Percentiles rank a stretch among this genome's conserved stretches.
Conservation (phyloP, 495 filamentous ascomycete genomes). For the Penicillium arizonense region DNA sequence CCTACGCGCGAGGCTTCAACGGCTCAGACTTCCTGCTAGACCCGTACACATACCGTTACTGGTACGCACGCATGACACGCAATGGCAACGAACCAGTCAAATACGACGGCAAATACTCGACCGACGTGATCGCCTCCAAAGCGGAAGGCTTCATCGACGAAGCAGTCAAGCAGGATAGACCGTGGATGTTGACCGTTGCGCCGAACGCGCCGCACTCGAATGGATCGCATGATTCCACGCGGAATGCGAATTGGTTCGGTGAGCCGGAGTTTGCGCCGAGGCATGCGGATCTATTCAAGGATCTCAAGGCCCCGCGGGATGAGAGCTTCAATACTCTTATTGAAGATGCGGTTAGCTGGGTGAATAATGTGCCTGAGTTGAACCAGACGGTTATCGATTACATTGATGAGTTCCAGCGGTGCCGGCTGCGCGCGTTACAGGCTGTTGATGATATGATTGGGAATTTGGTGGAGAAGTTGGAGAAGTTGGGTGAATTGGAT, state of each 20-base stretch:
- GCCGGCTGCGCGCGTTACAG: constrained; percentile 59
- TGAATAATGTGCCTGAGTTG: constrained; percentile 45
- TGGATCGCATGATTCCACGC: constrained; percentile 13
- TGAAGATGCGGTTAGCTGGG: constrained; percentile 55
- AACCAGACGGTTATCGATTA: constrained; percentile 53
- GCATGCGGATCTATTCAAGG: constrained; percentile 30
- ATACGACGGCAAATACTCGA: constrained; percentile 53
- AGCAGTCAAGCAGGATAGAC: constrained; percentile 43
- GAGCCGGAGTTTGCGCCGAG: constrained; percentile 29
- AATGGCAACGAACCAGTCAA: constrained; percentile 51
- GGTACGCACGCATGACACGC: constrained; percentile 56
- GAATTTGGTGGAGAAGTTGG: constrained; percentile 48
- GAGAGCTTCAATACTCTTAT: constrained; percentile 39
- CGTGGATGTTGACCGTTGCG: constrained; percentile 65
- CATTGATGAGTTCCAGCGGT: constrained; percentile 63
- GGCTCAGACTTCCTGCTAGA: constrained; percentile 63
- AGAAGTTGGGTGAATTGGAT: constrained; percentile 51
- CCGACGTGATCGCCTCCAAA: constrained; percentile 61
- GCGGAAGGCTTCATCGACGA: constrained; percentile 58
- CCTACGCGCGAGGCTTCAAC: constrained; percentile 53
- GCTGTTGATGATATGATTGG: constrained; percentile 67
- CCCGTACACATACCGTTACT: constrained; percentile 67
- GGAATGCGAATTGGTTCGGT: constrained; percentile 21
- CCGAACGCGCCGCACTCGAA: constrained; percentile 61
- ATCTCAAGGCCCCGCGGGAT: constrained; percentile 25